phyloP scores from a whole-genome alignment of 441 rosid species.

The Hura crepitans region DNA sequence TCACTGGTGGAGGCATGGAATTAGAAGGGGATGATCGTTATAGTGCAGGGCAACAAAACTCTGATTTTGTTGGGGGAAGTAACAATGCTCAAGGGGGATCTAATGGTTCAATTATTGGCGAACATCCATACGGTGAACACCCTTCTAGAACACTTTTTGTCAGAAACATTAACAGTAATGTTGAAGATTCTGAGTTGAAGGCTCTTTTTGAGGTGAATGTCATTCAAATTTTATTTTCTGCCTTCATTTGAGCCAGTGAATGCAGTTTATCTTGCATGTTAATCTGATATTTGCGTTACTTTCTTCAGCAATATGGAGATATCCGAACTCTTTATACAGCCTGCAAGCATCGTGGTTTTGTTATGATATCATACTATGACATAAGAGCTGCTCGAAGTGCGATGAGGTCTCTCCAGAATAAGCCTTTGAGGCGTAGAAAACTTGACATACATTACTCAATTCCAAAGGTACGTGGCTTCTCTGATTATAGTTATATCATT shows the following conservation, averaged over 20 bases:
- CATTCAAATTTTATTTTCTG: background rate
- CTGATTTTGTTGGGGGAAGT: constrained; percentile 29
- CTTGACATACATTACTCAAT: constrained; percentile 55
- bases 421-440: constrained; percentile 40
- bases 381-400: constrained; percentile 53
- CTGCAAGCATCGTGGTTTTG: constrained; percentile 59
- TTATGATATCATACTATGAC: constrained; percentile 59
- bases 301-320: constrained; percentile 50
- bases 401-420: constrained; percentile 51
- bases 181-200: constrained; percentile 56
- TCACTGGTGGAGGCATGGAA: constrained; percentile 74
- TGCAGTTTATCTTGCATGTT: constrained; percentile 10
- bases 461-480: constrained; percentile 39
- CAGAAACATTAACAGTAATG: constrained; percentile 54
- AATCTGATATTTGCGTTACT: constrained; percentile 17
- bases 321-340: constrained; percentile 49
- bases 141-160: constrained; percentile 64
- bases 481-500: constrained; percentile 2
- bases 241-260: background rate
- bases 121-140: constrained; percentile 44
- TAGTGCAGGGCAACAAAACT: constrained; percentile 24
- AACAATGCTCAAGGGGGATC: constrained; percentile 23
- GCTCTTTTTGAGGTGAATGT: constrained; percentile 51
- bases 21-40: constrained; percentile 44
- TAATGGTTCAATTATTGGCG: constrained; percentile 37